Evolutionary conservation across 306 rosid species (phyloP).

Genomic region (Cercis canadensis): DNA sequence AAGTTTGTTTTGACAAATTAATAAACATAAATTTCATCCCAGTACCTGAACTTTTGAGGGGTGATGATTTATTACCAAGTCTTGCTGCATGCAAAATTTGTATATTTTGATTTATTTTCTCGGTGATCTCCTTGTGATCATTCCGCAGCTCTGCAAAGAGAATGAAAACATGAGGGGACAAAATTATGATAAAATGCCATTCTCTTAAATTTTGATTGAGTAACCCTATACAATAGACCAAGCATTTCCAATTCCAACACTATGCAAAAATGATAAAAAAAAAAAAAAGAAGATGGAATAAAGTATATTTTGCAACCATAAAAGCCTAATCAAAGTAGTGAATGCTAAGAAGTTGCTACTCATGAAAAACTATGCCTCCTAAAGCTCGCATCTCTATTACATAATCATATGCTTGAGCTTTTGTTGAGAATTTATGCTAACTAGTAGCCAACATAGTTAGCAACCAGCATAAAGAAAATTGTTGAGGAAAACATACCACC

Average conservation of each 20-base stretch:
- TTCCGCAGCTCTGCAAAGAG: constrained; percentile 66
- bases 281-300: too few relatives aligned
- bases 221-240: not conserved
- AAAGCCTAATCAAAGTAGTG: too few relatives aligned
- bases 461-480: not conserved
- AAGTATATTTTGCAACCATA: too few relatives aligned
- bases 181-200: not conserved
- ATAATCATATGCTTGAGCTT: not conserved
- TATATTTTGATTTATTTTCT: constrained; percentile 71
- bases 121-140: constrained; percentile 75
- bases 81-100: constrained; percentile 74
- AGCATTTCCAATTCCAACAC: too few relatives aligned
- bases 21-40: not conserved
- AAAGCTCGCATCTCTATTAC: not conserved
- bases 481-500: constrained; percentile 49
- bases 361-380: not conserved
- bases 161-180: not conserved
- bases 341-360: too few relatives aligned
- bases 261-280: too few relatives aligned
- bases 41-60: constrained; percentile 57
- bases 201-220: not conserved
- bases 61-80: constrained; percentile 51
- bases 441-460: not conserved
- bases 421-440: not conserved
- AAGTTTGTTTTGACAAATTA: not conserved